A percentile compares a stretch with the other conserved stretches of the same genome.
Evolutionary conservation across 495 filamentous ascomycete species (phyloP).

Genomic region (Aspergillus ellipticus): DNA sequence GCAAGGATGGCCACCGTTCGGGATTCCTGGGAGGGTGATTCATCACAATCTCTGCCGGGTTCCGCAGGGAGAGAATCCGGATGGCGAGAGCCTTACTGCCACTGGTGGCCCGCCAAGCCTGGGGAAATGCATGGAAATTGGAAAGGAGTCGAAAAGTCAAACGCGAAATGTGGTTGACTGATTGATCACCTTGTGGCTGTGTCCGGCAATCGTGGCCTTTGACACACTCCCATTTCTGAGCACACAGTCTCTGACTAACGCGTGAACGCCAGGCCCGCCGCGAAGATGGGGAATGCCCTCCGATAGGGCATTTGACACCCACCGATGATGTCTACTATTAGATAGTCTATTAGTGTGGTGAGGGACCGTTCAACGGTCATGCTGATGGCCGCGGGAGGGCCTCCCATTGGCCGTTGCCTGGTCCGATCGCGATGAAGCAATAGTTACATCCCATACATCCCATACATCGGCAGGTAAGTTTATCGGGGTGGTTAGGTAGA

Average conservation of each 20-base stretch:
- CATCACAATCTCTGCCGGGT: background rate
- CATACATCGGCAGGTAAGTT: too few species aligned
- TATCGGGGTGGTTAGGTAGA: too few species aligned
- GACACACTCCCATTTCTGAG: background rate
- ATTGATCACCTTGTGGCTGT: background rate
- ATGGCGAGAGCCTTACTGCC: background rate
- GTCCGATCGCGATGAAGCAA: too few species aligned
- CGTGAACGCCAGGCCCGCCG: background rate
- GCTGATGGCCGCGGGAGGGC: background rate
- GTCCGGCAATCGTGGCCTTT: background rate
- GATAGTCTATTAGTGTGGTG: background rate
- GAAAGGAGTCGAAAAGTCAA: background rate
- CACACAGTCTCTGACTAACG: background rate
- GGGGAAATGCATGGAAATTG: background rate
- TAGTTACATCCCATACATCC: too few species aligned
- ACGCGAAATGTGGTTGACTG: background rate
- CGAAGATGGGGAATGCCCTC: background rate
- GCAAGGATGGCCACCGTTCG: background rate
- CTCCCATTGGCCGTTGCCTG: background rate
- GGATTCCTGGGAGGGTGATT: background rate
- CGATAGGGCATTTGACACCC: constrained; percentile 1
- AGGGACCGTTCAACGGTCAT: background rate
- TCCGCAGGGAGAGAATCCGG: background rate
- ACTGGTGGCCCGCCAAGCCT: constrained; percentile 1
- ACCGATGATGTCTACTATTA: constrained; percentile 2